A percentile compares a stretch with the other conserved stretches of the same genome.
These are phyloP conservation scores for Eucalyptus lansdowneana DNA, from an alignment of 345 rosid species.

Conservation along the genomic window DNA sequence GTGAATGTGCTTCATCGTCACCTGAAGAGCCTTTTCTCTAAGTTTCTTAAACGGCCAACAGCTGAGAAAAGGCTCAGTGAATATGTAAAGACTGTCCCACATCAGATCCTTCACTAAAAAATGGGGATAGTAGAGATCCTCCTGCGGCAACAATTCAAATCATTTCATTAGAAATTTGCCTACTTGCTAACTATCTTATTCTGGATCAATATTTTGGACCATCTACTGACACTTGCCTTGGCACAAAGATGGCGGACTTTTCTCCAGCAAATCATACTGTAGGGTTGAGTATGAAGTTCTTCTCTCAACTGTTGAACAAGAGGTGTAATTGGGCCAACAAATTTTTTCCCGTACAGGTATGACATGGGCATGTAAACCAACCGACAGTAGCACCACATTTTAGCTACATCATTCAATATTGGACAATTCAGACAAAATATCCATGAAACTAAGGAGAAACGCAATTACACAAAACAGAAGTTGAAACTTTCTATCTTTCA, in stretches of 20 bases:
- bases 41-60: constrained; percentile 29
- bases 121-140: constrained; percentile 29
- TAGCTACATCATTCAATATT: constrained; percentile 2
- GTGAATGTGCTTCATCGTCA: constrained; percentile 17
- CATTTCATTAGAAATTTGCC: neutral
- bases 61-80: constrained; percentile 22
- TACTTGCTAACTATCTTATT: neutral
- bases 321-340: constrained; percentile 23
- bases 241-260: constrained; percentile 12
- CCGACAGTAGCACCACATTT: constrained; percentile 24
- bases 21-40: constrained; percentile 14
- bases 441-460: neutral
- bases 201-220: neutral
- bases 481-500: too few relatives aligned
- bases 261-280: constrained; percentile 4
- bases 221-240: neutral
- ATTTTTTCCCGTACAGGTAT: constrained; percentile 18
- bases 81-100: constrained; percentile 20
- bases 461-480: neutral
- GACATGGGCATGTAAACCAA: constrained; percentile 26
- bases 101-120: constrained; percentile 19
- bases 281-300: constrained; percentile 12
- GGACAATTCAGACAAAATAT: neutral
- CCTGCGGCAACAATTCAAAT: neutral
- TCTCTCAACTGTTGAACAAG: constrained; percentile 10